Conservation (phyloP, 140 eudicot genomes). For the Bidens hawaiensis region DNA sequence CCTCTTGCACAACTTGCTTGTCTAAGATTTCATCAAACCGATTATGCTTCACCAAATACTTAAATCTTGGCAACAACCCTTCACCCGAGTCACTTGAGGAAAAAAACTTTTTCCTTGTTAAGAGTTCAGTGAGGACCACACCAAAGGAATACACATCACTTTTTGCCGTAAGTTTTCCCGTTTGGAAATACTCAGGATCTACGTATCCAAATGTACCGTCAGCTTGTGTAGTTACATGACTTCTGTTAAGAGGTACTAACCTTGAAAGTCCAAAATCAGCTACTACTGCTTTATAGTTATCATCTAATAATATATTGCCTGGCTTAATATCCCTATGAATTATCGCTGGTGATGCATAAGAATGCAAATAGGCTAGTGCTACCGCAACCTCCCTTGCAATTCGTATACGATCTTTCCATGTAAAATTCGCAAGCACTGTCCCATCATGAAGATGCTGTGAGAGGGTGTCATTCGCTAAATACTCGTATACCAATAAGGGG, state of each 20-base stretch:
- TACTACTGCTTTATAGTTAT: slow-evolving; percentile 20
- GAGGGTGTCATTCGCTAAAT: slow-evolving; percentile 24
- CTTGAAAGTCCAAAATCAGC: slow-evolving; percentile 27
- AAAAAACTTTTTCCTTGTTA: slow-evolving; percentile 9
- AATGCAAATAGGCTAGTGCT: slow-evolving; percentile 23
- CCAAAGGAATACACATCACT: slow-evolving; percentile 18
- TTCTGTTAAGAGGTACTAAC: slow-evolving; percentile 8
- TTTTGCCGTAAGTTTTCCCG: slow-evolving; percentile 10
- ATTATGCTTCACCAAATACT: slow-evolving; percentile 9
- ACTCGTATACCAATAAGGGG: slow-evolving; percentile 25
- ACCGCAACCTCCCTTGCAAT: slow-evolving; percentile 23
- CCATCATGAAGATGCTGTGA: slow-evolving; percentile 21
- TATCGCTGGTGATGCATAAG: slow-evolving; percentile 23
- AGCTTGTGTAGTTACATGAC: slow-evolving; percentile 24
- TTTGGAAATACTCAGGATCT: slow-evolving; percentile 8
- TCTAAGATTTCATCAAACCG: slow-evolving; percentile 21
- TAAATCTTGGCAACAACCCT: slow-evolving; percentile 10
- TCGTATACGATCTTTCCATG: slow-evolving; percentile 23
- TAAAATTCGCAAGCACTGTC: background rate
- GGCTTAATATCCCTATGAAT: slow-evolving; percentile 27
- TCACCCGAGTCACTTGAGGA: background rate
- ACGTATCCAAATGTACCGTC: slow-evolving; percentile 31
- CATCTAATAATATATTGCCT: slow-evolving; percentile 20
- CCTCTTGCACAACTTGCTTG: slow-evolving; percentile 20
- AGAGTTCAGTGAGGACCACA: slow-evolving; percentile 13